phyloP scores from a whole-genome alignment of 768 basidiomycete species.

The Russula brevipes region DNA sequence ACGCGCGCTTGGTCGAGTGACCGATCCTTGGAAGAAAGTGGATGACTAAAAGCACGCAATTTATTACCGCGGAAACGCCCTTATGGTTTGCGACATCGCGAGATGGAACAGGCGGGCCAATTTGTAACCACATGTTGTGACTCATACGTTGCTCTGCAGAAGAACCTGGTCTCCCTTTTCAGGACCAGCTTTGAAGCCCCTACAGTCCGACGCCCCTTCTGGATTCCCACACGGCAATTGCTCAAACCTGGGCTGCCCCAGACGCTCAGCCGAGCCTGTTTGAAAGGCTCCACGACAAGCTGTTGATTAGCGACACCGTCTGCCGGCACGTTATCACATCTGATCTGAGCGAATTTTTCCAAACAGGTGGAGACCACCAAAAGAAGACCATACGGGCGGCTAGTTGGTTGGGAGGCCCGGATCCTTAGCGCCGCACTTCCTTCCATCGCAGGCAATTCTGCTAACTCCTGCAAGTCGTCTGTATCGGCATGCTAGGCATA shows the following conservation, averaged over 20 bases:
- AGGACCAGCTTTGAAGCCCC: neutral
- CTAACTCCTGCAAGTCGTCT: constrained; percentile 1
- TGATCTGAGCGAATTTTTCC: neutral
- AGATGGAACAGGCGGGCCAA: constrained; percentile 1
- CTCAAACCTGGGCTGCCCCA: neutral
- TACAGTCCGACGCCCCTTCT: neutral
- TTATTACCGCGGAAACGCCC: constrained; percentile 1
- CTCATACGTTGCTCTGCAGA: constrained; percentile 6
- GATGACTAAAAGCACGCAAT: constrained; percentile 1
- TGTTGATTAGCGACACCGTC: neutral
- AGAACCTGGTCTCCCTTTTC: constrained; percentile 16
- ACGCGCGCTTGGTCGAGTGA: constrained; percentile 2
- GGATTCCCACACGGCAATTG: neutral
- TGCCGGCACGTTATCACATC: neutral
- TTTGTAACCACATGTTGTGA: constrained; percentile 5
- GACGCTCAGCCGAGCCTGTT: neutral
- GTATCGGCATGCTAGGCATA: constrained; percentile 1
- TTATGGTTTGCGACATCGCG: neutral
- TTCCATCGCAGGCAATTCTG: constrained; percentile 15
- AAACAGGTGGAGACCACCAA: neutral
- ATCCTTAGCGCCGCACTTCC: constrained; percentile 18
- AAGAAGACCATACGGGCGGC: neutral
- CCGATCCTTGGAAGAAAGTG: neutral
- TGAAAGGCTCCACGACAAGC: neutral
- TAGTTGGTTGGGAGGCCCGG: neutral